Evolutionary conservation across 768 basidiomycete genomes (phyloP).

Genomic region (Rhizopogon salebrosus): DNA sequence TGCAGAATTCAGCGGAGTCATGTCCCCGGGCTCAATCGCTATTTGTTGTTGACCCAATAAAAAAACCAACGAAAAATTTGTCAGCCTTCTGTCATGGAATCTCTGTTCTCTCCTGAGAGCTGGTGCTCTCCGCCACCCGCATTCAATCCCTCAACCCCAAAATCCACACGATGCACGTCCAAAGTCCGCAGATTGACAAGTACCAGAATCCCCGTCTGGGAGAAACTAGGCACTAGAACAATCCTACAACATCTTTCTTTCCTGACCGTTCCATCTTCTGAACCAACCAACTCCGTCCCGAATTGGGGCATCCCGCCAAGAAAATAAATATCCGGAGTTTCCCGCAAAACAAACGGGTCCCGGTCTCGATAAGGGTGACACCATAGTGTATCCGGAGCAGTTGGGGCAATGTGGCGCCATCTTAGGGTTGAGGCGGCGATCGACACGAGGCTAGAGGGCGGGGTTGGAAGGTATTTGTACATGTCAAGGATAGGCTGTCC

Average conservation of each 20-base stretch:
- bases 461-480: constrained; percentile 82
- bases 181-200: constrained; percentile 77
- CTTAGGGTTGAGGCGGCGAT: constrained; percentile 75
- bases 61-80: not conserved
- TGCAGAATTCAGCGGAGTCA: not conserved
- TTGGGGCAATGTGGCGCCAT: constrained; percentile 98
- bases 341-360: constrained; percentile 87
- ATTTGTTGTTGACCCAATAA: not conserved
- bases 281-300: constrained; percentile 59
- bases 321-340: constrained; percentile 86
- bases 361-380: constrained; percentile 87
- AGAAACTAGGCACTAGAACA: constrained; percentile 78
- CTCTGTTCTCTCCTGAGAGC: constrained; percentile 2
- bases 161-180: constrained; percentile 58
- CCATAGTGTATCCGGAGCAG: constrained; percentile 97
- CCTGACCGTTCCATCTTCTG: constrained; percentile 24
- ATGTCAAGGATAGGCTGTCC: constrained; percentile 95
- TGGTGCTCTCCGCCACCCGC: constrained; percentile 11
- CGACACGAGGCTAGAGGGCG: constrained; percentile 64
- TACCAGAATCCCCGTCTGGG: constrained; percentile 70
- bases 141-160: constrained; percentile 39
- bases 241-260: constrained; percentile 53
- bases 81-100: constrained; percentile 23
- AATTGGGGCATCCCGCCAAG: constrained; percentile 90
- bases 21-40: not conserved